phyloP scores from a whole-genome alignment of 345 rosid genomes.

The Eutrema yunnanense region DNA sequence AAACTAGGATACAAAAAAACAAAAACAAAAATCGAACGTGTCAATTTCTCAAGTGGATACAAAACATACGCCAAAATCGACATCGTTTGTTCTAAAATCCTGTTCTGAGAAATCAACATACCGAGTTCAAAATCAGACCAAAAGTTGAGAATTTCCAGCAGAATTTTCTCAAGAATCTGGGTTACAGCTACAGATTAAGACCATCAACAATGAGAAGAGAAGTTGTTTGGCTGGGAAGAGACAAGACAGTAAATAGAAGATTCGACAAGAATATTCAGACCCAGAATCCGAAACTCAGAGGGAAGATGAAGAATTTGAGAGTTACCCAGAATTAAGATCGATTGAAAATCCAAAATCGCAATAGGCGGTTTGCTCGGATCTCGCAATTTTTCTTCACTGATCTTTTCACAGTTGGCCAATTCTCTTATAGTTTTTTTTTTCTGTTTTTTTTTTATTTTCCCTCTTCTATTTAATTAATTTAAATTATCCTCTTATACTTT shows the following conservation, averaged over 20 bases:
- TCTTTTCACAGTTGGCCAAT: not conserved
- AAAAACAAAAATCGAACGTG: not conserved
- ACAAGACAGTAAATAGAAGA: not conserved
- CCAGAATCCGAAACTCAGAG: not conserved
- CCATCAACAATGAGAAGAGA: not conserved
- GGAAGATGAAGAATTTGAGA: not conserved
- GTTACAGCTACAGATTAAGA: not conserved
- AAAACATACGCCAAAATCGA: not conserved
- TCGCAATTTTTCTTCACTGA: conserved; percentile 1
- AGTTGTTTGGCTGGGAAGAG: not conserved
- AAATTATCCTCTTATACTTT: not conserved
- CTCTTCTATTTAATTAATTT: not conserved
- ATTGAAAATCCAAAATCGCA: not conserved
- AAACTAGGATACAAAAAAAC: not conserved
- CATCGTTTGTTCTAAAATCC: not conserved
- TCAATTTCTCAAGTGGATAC: not conserved
- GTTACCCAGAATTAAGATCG: not conserved
- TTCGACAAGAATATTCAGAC: not conserved
- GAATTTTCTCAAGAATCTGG: not conserved
- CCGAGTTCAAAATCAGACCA: not conserved
- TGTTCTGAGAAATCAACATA: not conserved
- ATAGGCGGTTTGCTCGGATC: conserved; percentile 11
- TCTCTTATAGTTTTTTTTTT: not conserved
- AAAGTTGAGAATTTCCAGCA: not conserved
- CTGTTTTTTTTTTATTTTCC: not conserved